Conservation (phyloP, 805 yeast genomes). For the Spathaspora arborariae region DNA sequence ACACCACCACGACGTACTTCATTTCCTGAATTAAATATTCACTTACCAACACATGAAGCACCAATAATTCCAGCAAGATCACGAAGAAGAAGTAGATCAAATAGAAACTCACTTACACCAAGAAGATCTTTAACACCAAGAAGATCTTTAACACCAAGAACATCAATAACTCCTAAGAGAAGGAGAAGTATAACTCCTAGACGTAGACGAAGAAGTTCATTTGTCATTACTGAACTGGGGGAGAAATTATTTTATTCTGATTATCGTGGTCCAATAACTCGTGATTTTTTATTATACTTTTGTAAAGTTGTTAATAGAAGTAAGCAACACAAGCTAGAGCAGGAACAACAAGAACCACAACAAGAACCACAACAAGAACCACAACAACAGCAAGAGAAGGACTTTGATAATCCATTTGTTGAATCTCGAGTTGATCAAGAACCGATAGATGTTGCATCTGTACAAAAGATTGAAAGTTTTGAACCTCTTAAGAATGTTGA, state of each 20-base stretch:
- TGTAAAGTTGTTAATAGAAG: constrained; percentile 22
- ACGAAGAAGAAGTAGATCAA: neutral
- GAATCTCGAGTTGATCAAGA: too few species aligned
- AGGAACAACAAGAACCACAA: neutral
- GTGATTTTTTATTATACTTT: constrained; percentile 32
- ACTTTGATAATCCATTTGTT: constrained; percentile 6
- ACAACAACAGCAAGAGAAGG: neutral
- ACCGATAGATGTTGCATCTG: too few species aligned
- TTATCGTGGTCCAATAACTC: constrained; percentile 35
- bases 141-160: neutral
- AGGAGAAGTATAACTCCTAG: neutral
- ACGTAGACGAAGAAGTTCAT: neutral
- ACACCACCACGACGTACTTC: neutral
- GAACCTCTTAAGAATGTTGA: too few species aligned
- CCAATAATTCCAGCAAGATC: neutral
- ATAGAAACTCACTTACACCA: too few species aligned
- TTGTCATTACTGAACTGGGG: constrained; percentile 16
- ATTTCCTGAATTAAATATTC: too few species aligned
- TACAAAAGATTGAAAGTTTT: too few species aligned
- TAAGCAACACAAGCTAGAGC: neutral
- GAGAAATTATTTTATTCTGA: constrained; percentile 23
- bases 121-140: neutral
- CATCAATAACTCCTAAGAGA: neutral
- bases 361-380: constrained; percentile 1
- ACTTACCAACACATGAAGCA: neutral